Conservation (phyloP, 2,329 filamentous ascomycete species). For the Diaporthe humulicola region DNA sequence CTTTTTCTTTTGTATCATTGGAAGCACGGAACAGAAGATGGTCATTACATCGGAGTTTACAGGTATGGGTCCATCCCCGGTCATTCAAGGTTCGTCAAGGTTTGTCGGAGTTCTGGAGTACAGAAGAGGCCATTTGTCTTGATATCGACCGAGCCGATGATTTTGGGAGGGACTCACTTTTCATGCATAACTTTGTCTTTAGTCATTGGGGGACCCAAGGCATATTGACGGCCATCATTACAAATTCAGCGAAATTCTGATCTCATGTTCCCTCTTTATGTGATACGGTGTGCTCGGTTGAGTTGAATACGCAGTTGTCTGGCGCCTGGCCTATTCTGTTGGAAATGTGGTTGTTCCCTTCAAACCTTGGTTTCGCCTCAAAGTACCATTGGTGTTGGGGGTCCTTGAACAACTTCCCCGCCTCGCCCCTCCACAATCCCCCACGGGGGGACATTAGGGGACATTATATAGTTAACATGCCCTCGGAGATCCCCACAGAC, state of each 20-base stretch:
- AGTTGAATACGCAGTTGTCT: too few species aligned
- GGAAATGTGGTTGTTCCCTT: background rate
- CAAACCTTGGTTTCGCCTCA: background rate
- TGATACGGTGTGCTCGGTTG: background rate
- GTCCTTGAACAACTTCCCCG: constrained; percentile 39
- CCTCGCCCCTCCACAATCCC: background rate
- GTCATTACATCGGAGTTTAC: constrained; percentile 23
- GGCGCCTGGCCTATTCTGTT: background rate
- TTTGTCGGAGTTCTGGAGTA: constrained; percentile 37
- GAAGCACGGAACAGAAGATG: constrained; percentile 7
- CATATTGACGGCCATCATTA: constrained; percentile 7
- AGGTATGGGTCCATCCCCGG: background rate
- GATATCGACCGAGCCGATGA: constrained; percentile 9
- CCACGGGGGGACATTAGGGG: background rate
- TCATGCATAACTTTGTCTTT: constrained; percentile 14
- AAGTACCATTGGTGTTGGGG: constrained; percentile 1
- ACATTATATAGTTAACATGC: constrained; percentile 38
- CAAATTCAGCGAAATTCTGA: constrained; percentile 9
- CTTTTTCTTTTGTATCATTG: constrained; percentile 1
- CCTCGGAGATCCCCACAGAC: constrained; percentile 37
- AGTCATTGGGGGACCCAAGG: constrained; percentile 1
- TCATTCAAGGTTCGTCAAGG: constrained; percentile 16
- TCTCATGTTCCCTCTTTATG: background rate
- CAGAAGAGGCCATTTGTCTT: constrained; percentile 13
- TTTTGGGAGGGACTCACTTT: constrained; percentile 18